Evolutionary conservation across 2,329 filamentous ascomycete species (phyloP).

Genomic region (Ciborinia camelliae): DNA sequence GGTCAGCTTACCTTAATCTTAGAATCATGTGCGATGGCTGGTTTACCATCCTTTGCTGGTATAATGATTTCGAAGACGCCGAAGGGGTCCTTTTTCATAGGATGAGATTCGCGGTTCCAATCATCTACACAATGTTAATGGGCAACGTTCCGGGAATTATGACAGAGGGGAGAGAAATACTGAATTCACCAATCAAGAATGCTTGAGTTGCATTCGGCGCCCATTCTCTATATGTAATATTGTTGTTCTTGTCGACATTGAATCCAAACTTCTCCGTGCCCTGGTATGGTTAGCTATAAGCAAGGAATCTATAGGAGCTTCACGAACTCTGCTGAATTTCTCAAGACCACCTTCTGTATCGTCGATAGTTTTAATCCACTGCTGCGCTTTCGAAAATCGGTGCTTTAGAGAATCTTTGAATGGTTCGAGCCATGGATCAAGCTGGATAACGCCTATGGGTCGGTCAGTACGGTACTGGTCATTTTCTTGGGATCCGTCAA

Average conservation of each 20-base stretch:
- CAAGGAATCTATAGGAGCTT: slow-evolving; percentile 6
- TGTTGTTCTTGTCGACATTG: slow-evolving; percentile 75
- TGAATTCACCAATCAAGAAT: slow-evolving; percentile 91
- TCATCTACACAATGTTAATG: slow-evolving; percentile 54
- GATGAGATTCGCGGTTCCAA: slow-evolving; percentile 79
- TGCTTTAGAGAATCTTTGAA: slow-evolving; percentile 74
- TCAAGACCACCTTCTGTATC: slow-evolving; percentile 84
- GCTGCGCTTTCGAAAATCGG: slow-evolving; percentile 73
- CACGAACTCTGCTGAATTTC: slow-evolving; percentile 76
- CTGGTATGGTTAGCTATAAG: slow-evolving; percentile 44
- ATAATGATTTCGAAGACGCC: slow-evolving; percentile 84
- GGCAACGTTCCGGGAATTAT: slow-evolving; percentile 17
- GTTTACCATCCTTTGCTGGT: slow-evolving; percentile 67
- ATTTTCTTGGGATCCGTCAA: background rate
- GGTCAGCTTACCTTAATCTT: slow-evolving; percentile 75
- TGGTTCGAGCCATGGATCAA: slow-evolving; percentile 87
- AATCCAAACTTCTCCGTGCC: slow-evolving; percentile 85
- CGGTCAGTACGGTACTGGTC: slow-evolving; percentile 25
- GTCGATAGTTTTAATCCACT: slow-evolving; percentile 83
- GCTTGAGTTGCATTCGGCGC: slow-evolving; percentile 84
- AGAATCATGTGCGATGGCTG: slow-evolving; percentile 85
- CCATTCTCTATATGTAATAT: slow-evolving; percentile 93
- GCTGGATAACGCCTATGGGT: slow-evolving; percentile 72
- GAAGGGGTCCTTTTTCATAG: slow-evolving; percentile 81
- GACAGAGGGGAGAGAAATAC: slow-evolving; percentile 45